These are phyloP conservation scores for Coemansia javaensis DNA, from an alignment of 192 early-diverging fungal species.

Conservation along the genomic window DNA sequence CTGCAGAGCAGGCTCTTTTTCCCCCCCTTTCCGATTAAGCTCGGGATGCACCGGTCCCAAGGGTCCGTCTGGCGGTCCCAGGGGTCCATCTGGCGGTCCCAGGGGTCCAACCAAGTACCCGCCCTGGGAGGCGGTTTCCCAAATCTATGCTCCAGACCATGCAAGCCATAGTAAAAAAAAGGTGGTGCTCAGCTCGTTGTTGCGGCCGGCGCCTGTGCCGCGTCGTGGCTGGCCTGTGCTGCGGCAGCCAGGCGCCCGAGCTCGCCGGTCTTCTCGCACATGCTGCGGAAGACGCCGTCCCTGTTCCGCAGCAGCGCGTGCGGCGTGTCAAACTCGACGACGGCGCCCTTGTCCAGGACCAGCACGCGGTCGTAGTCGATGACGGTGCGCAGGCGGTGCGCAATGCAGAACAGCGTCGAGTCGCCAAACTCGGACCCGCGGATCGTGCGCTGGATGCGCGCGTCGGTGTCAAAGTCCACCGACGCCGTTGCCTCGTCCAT, in stretches of 20 bases:
- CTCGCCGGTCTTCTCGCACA: slow-evolving; percentile 86
- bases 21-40: no score
- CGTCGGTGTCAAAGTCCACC: slow-evolving; percentile 84
- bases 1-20: no score
- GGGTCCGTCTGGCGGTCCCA: no score
- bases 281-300: slow-evolving; percentile 62
- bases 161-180: no score
- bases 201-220: no score
- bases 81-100: no score
- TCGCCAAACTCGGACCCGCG: slow-evolving; percentile 66
- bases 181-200: no score
- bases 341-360: slow-evolving; percentile 71
- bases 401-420: slow-evolving; percentile 80
- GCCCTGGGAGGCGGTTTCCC: no score
- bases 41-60: no score
- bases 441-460: slow-evolving; percentile 83
- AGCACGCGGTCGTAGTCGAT: slow-evolving; percentile 81
- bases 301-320: slow-evolving; percentile 58
- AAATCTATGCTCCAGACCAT: no score
- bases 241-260: slow-evolving; percentile 51
- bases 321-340: slow-evolving; percentile 83
- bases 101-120: no score
- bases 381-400: slow-evolving; percentile 85
- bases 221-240: not conserved
- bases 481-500: slow-evolving; percentile 89